Percentiles rank a stretch among this genome's conserved stretches.
Conservation (phyloP, 2,329 filamentous ascomycete genomes). For the Geosmithia putterillii region DNA sequence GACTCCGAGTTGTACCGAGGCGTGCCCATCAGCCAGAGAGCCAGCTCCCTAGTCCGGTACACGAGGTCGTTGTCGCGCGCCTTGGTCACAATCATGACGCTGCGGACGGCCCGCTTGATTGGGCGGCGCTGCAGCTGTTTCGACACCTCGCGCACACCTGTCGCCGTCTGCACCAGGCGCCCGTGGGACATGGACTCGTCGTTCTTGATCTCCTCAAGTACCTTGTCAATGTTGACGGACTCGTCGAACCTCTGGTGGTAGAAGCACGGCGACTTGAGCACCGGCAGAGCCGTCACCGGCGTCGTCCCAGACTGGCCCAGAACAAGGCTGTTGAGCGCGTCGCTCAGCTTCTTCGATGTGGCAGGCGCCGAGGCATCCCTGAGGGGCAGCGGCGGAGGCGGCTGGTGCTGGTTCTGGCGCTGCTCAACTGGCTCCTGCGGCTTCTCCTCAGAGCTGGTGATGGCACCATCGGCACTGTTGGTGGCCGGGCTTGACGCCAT, state of each 20-base stretch:
- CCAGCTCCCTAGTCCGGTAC: conserved; percentile 73
- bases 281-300: conserved; percentile 37
- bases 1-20: conserved; percentile 79
- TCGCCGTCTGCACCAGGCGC: conserved; percentile 87
- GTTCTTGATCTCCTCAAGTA: conserved; percentile 84
- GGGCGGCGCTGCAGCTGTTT: conserved; percentile 88
- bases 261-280: conserved; percentile 83
- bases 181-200: conserved; percentile 90
- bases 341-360: conserved; percentile 51
- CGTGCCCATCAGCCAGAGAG: conserved; percentile 78
- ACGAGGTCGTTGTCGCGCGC: conserved; percentile 91
- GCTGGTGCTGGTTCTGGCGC: background rate
- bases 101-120: conserved; percentile 82
- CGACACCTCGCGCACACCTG: conserved; percentile 86
- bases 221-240: conserved; percentile 86
- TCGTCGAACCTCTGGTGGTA: conserved; percentile 97
- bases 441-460: background rate
- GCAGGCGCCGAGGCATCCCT: conserved; percentile 14
- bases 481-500: conserved; percentile 9
- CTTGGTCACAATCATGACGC: conserved; percentile 98
- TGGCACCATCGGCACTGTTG: conserved; percentile 10
- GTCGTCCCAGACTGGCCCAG: conserved; percentile 10
- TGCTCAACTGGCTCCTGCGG: background rate
- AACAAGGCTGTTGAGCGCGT: conserved; percentile 43
- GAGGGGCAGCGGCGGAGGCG: conserved; percentile 12